Percentiles rank a stretch among this genome's conserved stretches.
Evolutionary conservation across 2,329 filamentous ascomycete genomes (phyloP).

Genomic region (Ophiostoma sp.): DNA sequence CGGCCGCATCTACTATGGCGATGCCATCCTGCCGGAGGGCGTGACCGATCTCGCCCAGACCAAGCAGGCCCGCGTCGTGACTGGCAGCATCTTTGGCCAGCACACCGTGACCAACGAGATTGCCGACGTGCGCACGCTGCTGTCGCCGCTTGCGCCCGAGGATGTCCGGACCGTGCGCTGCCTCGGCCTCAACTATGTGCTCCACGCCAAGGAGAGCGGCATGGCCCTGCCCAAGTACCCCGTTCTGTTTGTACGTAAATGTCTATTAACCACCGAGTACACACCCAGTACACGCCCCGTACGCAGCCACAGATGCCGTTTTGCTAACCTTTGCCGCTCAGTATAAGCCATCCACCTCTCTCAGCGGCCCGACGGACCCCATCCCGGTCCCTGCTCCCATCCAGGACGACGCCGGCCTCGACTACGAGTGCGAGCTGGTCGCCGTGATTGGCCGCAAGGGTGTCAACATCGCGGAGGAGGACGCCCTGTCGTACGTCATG

Average conservation of each 20-base stretch:
- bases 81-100: conserved; percentile 60
- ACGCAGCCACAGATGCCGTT: too few species aligned
- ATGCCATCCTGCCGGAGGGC: conserved; percentile 62
- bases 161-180: conserved; percentile 64
- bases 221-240: conserved; percentile 66
- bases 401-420: conserved; percentile 60
- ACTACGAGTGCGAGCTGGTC: conserved; percentile 78
- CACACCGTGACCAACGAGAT: conserved; percentile 59
- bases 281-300: too few species aligned
- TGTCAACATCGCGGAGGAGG: conserved; percentile 56
- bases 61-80: conserved; percentile 56
- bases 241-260: conserved; percentile 56
- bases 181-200: conserved; percentile 65
- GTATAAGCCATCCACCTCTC: conserved; percentile 63
- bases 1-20: conserved; percentile 65
- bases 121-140: conserved; percentile 50
- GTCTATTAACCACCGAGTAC: neutral
- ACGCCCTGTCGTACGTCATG: conserved; percentile 65
- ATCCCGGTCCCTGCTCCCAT: conserved; percentile 62
- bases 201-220: conserved; percentile 64
- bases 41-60: conserved; percentile 56
- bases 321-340: conserved; percentile 25
- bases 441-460: conserved; percentile 65
- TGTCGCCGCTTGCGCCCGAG: conserved; percentile 57
- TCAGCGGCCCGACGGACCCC: conserved; percentile 58